Evolutionary conservation across 2,329 filamentous ascomycete genomes (phyloP), one percentile per base, ranked within the genome.

Genomic region (Apiospora malaysiana): DNA sequence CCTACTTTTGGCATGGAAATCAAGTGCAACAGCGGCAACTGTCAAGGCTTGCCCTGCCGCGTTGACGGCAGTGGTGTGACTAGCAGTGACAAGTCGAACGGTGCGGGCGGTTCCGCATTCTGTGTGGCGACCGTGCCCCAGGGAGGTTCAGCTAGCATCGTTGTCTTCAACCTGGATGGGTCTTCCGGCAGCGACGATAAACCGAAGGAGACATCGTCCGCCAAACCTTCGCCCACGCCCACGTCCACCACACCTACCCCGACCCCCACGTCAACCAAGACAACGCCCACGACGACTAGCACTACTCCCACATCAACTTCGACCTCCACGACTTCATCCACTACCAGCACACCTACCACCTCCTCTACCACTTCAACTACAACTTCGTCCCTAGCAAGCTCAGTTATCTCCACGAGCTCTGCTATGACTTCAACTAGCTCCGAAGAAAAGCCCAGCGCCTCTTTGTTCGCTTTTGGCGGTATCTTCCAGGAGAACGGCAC

Each of bases 91-190:
- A 78, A 81, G 42, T 83, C 88, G 49, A 81, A 82, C 21, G 92
- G 93, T 68, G 93, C 92, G 21, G 92, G 92, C 42, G 90, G 88
- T 75, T 88, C 90, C 23, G 83, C 85, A 56, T 95, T 94, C 81
- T 95, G 93, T 76, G 92, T 94, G 66, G 93, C 93, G 16, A 95
- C 93, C 18, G 90, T 94, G 21, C 85, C 90, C 59, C 87, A 88
- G 75, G 93, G 93, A 37, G 81, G 82, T 66, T 89, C 85, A 70
- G 93, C 92, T 59, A 89, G 89, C 76, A 89, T 95, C 73, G 88
- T 93, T 37, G 88, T 93, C 49, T 89, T 83, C 76, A 84, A 81
- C 74, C 77, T 83, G 18, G 84, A 86, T 71, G 84, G 84, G 1
- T 77, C 80, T 1, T 78, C 80, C 27, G 78, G 79, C 21, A 74